A percentile compares a stretch with the other conserved stretches of the same genome.
Conservation (phyloP, 768 basidiomycete species). For the Cyathus striatus region DNA sequence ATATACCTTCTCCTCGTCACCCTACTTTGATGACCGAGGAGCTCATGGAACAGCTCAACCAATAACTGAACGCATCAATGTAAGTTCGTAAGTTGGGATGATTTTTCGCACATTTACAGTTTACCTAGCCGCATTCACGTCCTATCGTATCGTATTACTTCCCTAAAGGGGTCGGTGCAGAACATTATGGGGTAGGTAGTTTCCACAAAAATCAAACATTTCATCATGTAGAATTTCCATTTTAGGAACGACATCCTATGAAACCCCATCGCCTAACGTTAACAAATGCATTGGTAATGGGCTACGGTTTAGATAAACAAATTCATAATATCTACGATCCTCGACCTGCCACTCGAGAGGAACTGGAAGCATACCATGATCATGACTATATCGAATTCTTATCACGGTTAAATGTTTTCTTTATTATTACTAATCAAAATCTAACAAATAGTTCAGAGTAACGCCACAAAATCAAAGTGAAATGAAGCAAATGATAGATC, state of each 20-base stretch:
- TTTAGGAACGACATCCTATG: constrained; percentile 96
- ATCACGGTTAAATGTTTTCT: constrained; percentile 53
- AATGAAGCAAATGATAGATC: constrained; percentile 75
- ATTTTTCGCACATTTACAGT: constrained; percentile 20
- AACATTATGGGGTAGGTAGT: constrained; percentile 87
- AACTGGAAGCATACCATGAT: constrained; percentile 90
- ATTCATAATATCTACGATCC: constrained; percentile 92
- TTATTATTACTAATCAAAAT: background rate
- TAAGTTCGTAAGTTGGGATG: constrained; percentile 26
- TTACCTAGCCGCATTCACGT: constrained; percentile 59
- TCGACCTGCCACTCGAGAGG: constrained; percentile 80
- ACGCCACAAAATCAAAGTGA: constrained; percentile 67
- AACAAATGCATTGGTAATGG: constrained; percentile 93
- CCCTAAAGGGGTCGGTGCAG: constrained; percentile 88
- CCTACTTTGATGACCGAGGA: constrained; percentile 77
- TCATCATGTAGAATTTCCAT: constrained; percentile 1
- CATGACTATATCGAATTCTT: constrained; percentile 95
- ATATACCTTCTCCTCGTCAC: constrained; percentile 64
- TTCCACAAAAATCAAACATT: background rate
- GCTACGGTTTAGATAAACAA: constrained; percentile 93
- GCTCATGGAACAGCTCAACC: constrained; percentile 67
- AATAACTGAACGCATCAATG: constrained; percentile 75
- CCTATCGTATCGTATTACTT: constrained; percentile 96
- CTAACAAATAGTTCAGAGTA: constrained; percentile 45
- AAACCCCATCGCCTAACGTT: constrained; percentile 95